These are phyloP conservation scores for Catharanthus roseus DNA, from an alignment of 257 asterid species.

Conservation along the genomic window DNA sequence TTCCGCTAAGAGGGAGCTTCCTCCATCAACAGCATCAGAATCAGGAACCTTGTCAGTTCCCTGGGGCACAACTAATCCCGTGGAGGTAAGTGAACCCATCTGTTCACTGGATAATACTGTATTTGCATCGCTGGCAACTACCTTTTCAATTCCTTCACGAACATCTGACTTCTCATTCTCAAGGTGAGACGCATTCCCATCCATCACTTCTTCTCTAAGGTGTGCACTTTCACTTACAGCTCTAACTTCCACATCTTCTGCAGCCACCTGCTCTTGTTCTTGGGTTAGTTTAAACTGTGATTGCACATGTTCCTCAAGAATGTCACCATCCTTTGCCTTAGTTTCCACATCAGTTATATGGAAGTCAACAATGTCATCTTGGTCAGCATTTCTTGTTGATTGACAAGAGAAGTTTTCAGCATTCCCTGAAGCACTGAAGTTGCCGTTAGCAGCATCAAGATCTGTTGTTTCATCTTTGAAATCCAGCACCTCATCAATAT, in stretches of 20 bases:
- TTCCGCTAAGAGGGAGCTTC: conserved; percentile 12
- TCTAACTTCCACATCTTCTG: conserved; percentile 11
- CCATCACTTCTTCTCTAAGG: conserved; percentile 26
- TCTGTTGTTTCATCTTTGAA: conserved; percentile 23
- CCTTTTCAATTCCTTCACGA: conserved; percentile 3
- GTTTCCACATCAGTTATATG: conserved; percentile 18
- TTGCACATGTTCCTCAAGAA: conserved; percentile 16
- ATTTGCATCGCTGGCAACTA: conserved; percentile 3
- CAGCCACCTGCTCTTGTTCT: conserved; percentile 8
- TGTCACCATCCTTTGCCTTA: conserved; percentile 8
- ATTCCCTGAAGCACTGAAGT: conserved; percentile 23
- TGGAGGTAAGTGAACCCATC: conserved; percentile 15
- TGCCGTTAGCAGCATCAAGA: conserved; percentile 19
- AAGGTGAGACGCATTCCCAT: conserved; percentile 27
- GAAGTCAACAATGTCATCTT: conserved; percentile 19
- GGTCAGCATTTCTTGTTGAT: conserved; percentile 20
- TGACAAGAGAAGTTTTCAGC: conserved; percentile 21
- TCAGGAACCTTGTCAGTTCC: conserved; percentile 21
- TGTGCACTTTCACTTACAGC: conserved; percentile 22
- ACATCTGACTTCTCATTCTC: conserved; percentile 16
- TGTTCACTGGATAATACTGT: conserved; percentile 9
- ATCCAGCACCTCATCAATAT: conserved; percentile 37
- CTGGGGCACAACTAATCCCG: conserved; percentile 23
- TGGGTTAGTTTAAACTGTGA: conserved; percentile 19
- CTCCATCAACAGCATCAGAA: conserved; percentile 20